Evolutionary conservation across 2,329 filamentous ascomycete genomes (phyloP), one percentile per base, ranked within the genome.

Genomic region (Neofusicoccum kwambonambiense): DNA sequence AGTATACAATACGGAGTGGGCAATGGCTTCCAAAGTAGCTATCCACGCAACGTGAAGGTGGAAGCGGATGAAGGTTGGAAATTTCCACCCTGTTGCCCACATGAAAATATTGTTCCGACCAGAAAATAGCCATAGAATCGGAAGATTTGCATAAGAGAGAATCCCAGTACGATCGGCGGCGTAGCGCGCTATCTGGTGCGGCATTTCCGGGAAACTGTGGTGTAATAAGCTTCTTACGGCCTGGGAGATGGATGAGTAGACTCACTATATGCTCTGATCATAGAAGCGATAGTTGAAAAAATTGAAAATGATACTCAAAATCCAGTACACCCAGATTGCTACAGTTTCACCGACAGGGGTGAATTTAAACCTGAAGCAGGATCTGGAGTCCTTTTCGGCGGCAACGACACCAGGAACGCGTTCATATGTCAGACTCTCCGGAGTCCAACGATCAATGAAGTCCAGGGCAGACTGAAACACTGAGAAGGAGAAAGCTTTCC

Each of bases 41-140:
- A 90, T 80, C 22, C 88, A 81, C 0, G 89, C 88, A 3, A 89
- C 80, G 81, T 87, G 88, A 0, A 89, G 84, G 73, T 91, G 89
- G 60, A 90, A 90, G 44, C 86, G 82, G 68, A 86, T 90, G 70
- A 87, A 90, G 0, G 86, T 87, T 1, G 83, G 82, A 72, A 89
- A 90, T 8, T 85, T 86, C 88, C 89, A 91, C 0, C 88, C 88
- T 0, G 89, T 90, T 0, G 87, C 71, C 86, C 86, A 89, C 65
- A 90, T 77, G 13, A 90, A 80, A 0, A 87, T 70, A 61, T 91
- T 90, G 67, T 91, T 91, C 9, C 89, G 81, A 71, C 86, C 85
- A 0, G 84, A 86, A 68, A 91, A 90, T 0, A 90, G 73, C 87
- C 87, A 90, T 0, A 90, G 76, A 4, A 62, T 41, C 4, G 58